Base-by-base conservation (phyloP, 106 monocot genomes). In the Phalaenopsis aphrodite region DNA sequence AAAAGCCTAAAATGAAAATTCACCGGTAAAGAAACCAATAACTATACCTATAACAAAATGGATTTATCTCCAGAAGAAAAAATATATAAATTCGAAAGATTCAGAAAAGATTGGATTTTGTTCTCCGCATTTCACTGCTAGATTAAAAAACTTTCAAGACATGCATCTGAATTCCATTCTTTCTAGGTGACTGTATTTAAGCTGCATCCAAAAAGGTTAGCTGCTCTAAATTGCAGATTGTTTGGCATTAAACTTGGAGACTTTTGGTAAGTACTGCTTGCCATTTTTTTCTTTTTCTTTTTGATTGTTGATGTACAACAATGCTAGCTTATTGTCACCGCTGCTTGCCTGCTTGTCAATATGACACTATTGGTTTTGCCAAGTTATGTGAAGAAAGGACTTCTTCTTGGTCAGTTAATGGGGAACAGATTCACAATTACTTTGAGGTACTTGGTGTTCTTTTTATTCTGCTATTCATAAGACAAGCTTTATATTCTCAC, bases 161-260 rank as follows among this genome's bases (percentile, higher is more conserved):
- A 76, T 47, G 76, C 42, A 23, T 76, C 24, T 76, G 9, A 69
- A 72, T 61, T 75, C 43, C 18, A 36, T 23, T 85, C 49, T 15
- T 75, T 18, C 84, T 39, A 99, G 99, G 95, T 95, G 30, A 95
- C 99, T n/a, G 83, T 95, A 77, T 99, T 99, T 78, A 99, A 99
- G 87, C 83, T 84, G 77, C 93, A 87, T 83, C 89, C 95, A 39
- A 88, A 87, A 82, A 92, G 75, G 72, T 83, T 99, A 68, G 91
- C 93, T 81, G 86, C 87, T 76, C 85, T 99, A 11, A 99, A 99
- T 85, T 83, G 72, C 83, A 88, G 91, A 78, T 81, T 99, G 55
- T 87, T 88, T 89, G 99, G 95, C 71, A 93, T 99, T 64, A 99
- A 88, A 85, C 85, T 99, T 52, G 99, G 95, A 52, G 85, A 99